Base-by-base conservation (phyloP, 371 early-diverging fungal species). In the Parasitella parasitica region DNA sequence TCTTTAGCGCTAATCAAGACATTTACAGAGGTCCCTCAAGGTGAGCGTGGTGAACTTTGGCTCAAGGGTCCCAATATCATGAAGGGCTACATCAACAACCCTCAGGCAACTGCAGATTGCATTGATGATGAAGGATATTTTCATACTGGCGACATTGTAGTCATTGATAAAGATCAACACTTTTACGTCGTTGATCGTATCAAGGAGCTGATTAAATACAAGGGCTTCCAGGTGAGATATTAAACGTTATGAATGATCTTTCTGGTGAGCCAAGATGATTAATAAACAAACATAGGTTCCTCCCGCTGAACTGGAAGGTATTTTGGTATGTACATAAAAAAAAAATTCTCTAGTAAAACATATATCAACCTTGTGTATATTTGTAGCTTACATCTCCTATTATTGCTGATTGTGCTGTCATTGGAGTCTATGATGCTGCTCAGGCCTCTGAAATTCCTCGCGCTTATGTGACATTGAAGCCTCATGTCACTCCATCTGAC, bases 91-190 rank as follows among this genome's bases (percentile, higher is more conserved):
- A 70, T 85, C 36, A 85, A 89, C 56, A 87, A 86, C 48, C 76
- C 78, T n/a, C 63, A 87, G 58, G 93, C 91, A 0, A 92, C 93
- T 0, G 69, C 69, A 7, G 86, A 80, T 0, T 71, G 82, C 5
- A 82, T 89, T 13, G 88, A 89, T 57, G 48, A 57, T 2, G 67
- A 88, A 4, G 86, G 85, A 0, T 95, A 86, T 72, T 73, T 94
- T 48, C 92, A 90, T 54, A 93, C 93, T 0, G 95, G 94, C 6
- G 97, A 97, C 66, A 72, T 95, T 43, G 94, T 83, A 1, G 57
- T 81, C 6, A 73, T 87, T 2, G 88, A 90, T 61, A 61, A 70
- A 12, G 53, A 87, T 13, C 85, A 83, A 2, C 70, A 78, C 56
- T 84, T 91, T 49, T 86, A 65, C 59, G 78, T 91, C 18, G 84